Evolutionary conservation across 1,284 basidiomycete genomes (phyloP).

Genomic region (Pseudozyma hubeiensis): DNA sequence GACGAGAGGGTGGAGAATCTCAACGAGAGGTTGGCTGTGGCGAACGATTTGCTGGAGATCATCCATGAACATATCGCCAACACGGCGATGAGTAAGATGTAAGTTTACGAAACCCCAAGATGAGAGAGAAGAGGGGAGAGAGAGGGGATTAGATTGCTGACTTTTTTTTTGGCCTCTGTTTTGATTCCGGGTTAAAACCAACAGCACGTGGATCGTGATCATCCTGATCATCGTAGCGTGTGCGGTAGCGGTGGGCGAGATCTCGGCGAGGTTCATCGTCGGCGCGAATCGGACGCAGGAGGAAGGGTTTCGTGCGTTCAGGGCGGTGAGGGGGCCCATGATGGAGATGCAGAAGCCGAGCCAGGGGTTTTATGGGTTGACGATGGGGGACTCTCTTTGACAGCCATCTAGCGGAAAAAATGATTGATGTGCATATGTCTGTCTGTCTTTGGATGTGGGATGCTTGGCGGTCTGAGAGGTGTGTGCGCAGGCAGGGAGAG

Average conservation of each 20-base stretch:
- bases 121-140: too few species aligned
- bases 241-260: constrained; percentile 86
- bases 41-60: constrained; percentile 76
- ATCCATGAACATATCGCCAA: constrained; percentile 94
- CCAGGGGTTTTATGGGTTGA: constrained; percentile 11
- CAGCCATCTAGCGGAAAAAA: background rate
- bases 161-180: too few species aligned
- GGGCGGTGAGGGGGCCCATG: background rate
- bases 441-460: too few species aligned
- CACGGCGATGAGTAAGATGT: constrained; percentile 77
- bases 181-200: too few species aligned
- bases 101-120: constrained; percentile 5
- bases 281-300: constrained; percentile 40
- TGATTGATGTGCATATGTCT: background rate
- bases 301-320: constrained; percentile 19
- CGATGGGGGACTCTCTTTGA: constrained; percentile 15
- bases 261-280: constrained; percentile 82
- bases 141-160: too few species aligned
- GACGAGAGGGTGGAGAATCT: constrained; percentile 83
- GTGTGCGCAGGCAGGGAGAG: too few species aligned
- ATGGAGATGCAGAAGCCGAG: background rate
- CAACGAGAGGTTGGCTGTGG: constrained; percentile 88
- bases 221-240: constrained; percentile 91
- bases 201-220: constrained; percentile 87
- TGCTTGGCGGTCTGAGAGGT: too few species aligned